Evolutionary conservation across 179 eudicot genomes (phyloP).

Genomic region (Beta lomatogona): DNA sequence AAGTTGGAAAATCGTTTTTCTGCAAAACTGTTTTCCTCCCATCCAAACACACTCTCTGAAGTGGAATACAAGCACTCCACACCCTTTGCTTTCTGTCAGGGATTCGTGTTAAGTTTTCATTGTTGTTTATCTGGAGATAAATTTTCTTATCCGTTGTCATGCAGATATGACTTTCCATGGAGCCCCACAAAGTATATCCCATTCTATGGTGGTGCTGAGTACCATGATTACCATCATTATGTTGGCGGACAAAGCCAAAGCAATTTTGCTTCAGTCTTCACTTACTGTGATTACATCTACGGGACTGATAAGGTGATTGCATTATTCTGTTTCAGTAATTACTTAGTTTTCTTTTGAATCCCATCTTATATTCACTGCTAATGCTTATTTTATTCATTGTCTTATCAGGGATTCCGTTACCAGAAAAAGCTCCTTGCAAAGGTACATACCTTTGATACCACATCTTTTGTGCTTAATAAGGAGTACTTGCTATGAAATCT

Average conservation of each 20-base stretch:
- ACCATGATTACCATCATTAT: constrained; percentile 98
- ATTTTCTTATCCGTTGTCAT: constrained; percentile 5
- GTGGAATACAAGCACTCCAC: background rate
- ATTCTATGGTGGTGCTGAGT: constrained; percentile 92
- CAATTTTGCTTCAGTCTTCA: constrained; percentile 93
- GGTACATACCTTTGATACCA: constrained; percentile 42
- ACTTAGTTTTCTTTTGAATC: background rate
- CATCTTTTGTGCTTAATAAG: background rate
- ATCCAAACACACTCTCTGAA: background rate
- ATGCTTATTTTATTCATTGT: constrained; percentile 18
- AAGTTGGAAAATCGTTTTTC: too few species aligned
- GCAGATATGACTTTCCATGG: constrained; percentile 93
- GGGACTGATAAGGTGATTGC: constrained; percentile 88
- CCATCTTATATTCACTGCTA: constrained; percentile 24
- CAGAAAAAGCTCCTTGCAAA: constrained; percentile 80
- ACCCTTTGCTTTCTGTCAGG: background rate
- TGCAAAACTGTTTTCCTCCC: background rate
- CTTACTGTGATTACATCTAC: constrained; percentile 95
- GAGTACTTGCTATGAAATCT: background rate
- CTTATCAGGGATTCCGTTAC: constrained; percentile 78
- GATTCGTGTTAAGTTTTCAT: background rate
- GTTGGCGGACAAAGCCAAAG: constrained; percentile 98
- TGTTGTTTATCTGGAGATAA: constrained; percentile 4
- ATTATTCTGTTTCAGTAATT: background rate
- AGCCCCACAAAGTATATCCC: constrained; percentile 81